Evolutionary conservation across 1,284 basidiomycete species (phyloP).

Genomic region (Ganoderma lucidum): DNA sequence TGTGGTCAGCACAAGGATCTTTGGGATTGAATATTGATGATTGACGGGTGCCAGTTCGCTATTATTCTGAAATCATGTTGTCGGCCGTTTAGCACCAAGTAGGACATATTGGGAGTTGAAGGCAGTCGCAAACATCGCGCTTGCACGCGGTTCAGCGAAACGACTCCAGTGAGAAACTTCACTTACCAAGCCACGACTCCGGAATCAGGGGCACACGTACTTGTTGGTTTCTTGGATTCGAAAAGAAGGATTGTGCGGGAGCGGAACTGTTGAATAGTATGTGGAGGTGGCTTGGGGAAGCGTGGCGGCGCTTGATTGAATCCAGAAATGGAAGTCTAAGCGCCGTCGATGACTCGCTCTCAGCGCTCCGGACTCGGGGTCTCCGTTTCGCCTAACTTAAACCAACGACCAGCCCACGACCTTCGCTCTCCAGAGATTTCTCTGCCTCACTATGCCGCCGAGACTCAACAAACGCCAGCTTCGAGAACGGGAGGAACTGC

Average conservation of each 20-base stretch:
- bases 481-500: conserved; percentile 82
- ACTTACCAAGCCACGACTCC: neutral
- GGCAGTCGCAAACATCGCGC: no score
- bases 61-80: neutral
- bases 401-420: neutral
- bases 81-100: no score
- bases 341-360: neutral
- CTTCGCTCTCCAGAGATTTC: neutral
- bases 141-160: neutral
- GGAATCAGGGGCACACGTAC: neutral
- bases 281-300: no score
- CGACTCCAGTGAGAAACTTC: neutral
- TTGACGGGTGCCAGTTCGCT: neutral
- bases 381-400: neutral
- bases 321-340: neutral
- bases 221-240: neutral
- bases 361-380: neutral
- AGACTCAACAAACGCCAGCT: conserved; percentile 88
- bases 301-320: neutral
- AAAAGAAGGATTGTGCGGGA: neutral
- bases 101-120: neutral
- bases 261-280: no score
- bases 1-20: neutral
- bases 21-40: neutral
- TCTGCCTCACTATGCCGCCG: conserved; percentile 62